Percentiles rank a stretch among this genome's conserved stretches.
Conservation (phyloP, 345 rosid species). For the Heritiera littoralis region DNA sequence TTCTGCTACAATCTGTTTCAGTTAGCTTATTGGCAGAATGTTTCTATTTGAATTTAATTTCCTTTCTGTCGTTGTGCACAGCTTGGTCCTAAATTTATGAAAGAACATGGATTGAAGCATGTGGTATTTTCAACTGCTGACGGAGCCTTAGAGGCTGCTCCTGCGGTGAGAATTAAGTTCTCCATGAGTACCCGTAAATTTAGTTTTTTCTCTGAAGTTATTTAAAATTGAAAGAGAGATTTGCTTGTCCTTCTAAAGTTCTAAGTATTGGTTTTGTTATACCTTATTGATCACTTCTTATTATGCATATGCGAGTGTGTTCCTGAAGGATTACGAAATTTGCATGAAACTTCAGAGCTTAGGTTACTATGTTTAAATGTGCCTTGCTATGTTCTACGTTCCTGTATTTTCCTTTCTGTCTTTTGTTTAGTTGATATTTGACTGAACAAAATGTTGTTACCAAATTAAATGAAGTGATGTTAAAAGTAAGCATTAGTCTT, state of each 20-base stretch:
- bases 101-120: slow-evolving; percentile 74
- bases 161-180: slow-evolving; percentile 65
- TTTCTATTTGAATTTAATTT: slow-evolving; percentile 28
- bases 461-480: not conserved
- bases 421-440: not conserved
- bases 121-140: slow-evolving; percentile 90
- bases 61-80: slow-evolving; percentile 28
- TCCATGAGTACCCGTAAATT: not conserved
- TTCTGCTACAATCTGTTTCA: slow-evolving; percentile 13
- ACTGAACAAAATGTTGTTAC: not conserved
- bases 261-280: not conserved
- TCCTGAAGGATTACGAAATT: not conserved
- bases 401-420: not conserved
- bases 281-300: not conserved
- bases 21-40: slow-evolving; percentile 19
- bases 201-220: not conserved
- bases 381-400: not conserved
- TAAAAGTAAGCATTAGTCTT: not conserved
- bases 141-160: slow-evolving; percentile 98
- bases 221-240: not conserved
- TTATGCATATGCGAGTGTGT: not conserved
- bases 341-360: not conserved
- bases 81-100: slow-evolving; percentile 92
- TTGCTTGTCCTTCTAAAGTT: not conserved
- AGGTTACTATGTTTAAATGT: not conserved